Conservation (phyloP, 2,329 filamentous ascomycete genomes). For the Aureobasidium mangrovei region DNA sequence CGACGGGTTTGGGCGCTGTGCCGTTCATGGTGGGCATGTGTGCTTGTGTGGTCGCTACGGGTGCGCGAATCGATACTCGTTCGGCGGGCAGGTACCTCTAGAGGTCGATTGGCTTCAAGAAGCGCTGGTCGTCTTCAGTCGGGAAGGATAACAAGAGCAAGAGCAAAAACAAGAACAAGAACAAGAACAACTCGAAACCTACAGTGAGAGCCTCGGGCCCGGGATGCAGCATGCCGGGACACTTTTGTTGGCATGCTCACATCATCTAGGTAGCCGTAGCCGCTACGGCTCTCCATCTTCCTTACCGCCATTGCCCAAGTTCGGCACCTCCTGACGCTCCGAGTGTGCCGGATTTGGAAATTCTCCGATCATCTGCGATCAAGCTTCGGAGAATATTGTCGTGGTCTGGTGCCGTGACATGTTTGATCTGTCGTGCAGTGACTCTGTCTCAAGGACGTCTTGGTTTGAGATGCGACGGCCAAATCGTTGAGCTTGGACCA, state of each 20-base stretch:
- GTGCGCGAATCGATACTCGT: not conserved
- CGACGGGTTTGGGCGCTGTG: conserved; percentile 2
- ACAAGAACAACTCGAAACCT: too few species aligned
- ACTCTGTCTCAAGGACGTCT: too few species aligned
- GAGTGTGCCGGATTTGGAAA: conserved; percentile 1
- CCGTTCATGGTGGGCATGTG: not conserved
- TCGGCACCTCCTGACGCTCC: not conserved
- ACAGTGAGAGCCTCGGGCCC: too few species aligned
- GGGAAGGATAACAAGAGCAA: too few species aligned
- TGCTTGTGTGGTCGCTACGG: not conserved
- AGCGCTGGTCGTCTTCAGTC: too few species aligned
- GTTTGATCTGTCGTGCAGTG: not conserved
- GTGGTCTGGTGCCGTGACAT: not conserved
- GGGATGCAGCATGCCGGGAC: not conserved
- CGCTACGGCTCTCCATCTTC: conserved; percentile 10
- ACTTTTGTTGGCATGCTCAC: conserved; percentile 1
- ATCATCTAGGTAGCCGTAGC: not conserved
- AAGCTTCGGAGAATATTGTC: not conserved
- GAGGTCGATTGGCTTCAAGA: too few species aligned
- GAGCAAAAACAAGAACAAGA: too few species aligned
- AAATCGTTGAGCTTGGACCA: not conserved
- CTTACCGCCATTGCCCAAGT: conserved; percentile 1
- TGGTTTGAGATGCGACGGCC: not conserved
- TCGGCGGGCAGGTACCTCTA: too few species aligned
- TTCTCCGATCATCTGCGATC: not conserved